Evolutionary conservation across 768 basidiomycete genomes (phyloP), one percentile per base, ranked within the genome.

Genomic region (Trametopsis cervina): DNA sequence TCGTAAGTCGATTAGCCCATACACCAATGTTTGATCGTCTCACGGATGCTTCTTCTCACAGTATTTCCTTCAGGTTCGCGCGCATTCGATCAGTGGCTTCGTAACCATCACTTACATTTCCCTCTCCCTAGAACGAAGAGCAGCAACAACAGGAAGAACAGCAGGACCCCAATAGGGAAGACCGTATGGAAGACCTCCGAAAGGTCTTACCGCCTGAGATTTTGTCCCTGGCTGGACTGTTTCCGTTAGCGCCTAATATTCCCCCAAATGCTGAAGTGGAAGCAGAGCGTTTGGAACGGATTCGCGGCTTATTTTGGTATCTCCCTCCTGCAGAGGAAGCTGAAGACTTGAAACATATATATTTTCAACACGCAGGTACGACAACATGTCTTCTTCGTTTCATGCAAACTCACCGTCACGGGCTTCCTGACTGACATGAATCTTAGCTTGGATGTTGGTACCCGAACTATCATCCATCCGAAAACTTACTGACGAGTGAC

Each of bases 41-140:
- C 37, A 39, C 10, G 20, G 42, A 23, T 29, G 40, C 49, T 36
- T 46, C 46, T 52, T 33, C 24, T 25, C 46, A 15, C 50, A 89
- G 86, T 81, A 85, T 55, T 89, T 86, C 63, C 69, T 87, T 35
- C 82, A 86, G 74, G 86, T 83, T 60, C 59, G 71, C 57, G n/a
- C 23, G 20, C 37, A 27, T 21, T 9, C 9, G 4, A 36, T 11
- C 25, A 13, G 13, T 20, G 20, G 2, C 23, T 15, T 17, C 11
- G 41, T 5, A 7, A 17, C 13, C 26, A 12, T 18, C 40, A 12
- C 46, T 29, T 24, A 27, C 4, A 25, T 27, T 3, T 12, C 23
- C 4, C 15, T 23, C 4, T 24, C 42, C 33, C 18, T 35, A 84
- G 82, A 81, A 85, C 55, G 81, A 84, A 63, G 67, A 72, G 18